Evolutionary conservation across 2,329 filamentous ascomycete species (phyloP), one percentile per base, ranked within the genome.

Genomic region (Alternaria burnsii): DNA sequence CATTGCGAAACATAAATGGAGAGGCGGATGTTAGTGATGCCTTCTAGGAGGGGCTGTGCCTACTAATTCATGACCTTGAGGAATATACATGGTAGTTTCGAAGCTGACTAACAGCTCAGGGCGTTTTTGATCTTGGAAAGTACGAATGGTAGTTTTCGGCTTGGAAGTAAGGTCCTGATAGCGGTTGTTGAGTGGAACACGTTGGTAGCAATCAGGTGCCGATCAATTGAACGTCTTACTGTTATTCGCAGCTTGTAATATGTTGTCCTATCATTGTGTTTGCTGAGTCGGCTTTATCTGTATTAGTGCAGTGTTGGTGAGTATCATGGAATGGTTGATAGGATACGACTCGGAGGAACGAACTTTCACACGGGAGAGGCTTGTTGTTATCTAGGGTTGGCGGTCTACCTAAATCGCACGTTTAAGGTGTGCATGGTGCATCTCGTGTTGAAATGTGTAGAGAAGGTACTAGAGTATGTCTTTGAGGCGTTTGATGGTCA

Each of bases 1-100:
- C 79, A n/a, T 59, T 84, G 58, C 75, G 79, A 58, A 73, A 70
- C 12, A 63, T 82, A 58, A 80, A 76, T 52, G 80, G 76, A 12
- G 80, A 81, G 57, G 69, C 70, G 10, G 77, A 78, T 61, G 70
- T 74, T 40, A 76, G 78, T 46, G 78, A 76, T 62, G 76, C 77
- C 9, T 79, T 78, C 55, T 79, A 74, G 66, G 36, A 53, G 66
- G 36, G 53, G 16, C 18, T 32, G 18, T 9, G 12, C 12, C n/a
- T 26, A 12, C 42, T 24, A 4, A 20, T 14, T 16, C 24, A 36
- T 9, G 38, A 52, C 24, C 16, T 47, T 30, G 40, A 38, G n/a
- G 12, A 52, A 11, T 38, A 40, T 16, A 22, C 38, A 52, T 30
- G 40, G 41, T 24, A 26, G 14, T 46, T 36, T 24, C 20, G 11